Conservation (phyloP, 2,329 filamentous ascomycete genomes). For the Cercospora sp. region DNA sequence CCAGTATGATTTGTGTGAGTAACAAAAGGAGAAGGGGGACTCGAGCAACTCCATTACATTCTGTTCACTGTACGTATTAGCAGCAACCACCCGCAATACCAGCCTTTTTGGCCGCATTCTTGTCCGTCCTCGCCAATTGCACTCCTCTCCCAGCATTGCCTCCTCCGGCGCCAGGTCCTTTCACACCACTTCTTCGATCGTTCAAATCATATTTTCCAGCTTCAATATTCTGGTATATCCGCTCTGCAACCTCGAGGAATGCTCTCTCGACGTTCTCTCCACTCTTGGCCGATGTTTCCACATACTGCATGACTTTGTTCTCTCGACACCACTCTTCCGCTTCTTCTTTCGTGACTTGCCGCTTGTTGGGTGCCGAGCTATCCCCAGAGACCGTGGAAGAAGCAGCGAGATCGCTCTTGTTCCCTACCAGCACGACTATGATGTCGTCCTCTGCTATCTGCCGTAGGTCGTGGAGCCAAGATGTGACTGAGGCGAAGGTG, state of each 20-base stretch:
- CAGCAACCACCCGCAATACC: constrained; percentile 33
- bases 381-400: constrained; percentile 42
- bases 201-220: constrained; percentile 93
- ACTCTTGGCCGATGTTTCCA: constrained; percentile 94
- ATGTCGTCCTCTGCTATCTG: constrained; percentile 96
- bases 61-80: constrained; percentile 13
- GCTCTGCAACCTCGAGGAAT: constrained; percentile 88
- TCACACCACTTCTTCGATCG: constrained; percentile 87
- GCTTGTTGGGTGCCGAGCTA: constrained; percentile 55
- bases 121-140: constrained; percentile 48
- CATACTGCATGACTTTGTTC: constrained; percentile 88
- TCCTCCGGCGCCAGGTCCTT: constrained; percentile 60
- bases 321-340: constrained; percentile 83
- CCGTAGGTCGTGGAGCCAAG: constrained; percentile 90
- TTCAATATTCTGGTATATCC: constrained; percentile 96
- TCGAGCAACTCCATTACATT: constrained; percentile 1
- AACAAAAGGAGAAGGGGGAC: background rate
- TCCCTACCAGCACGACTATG: constrained; percentile 90
- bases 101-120: constrained; percentile 35
- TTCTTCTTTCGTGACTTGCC: constrained; percentile 79
- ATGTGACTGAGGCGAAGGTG: constrained; percentile 84
- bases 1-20: too few species aligned
- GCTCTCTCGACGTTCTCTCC: constrained; percentile 92
- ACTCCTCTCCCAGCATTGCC: constrained; percentile 45
- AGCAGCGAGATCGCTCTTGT: constrained; percentile 80